Percentiles rank a stretch among this genome's conserved stretches.
Conservation (phyloP, 176 grass and related monocot species). For the Bolboschoenus planiculmis region DNA sequence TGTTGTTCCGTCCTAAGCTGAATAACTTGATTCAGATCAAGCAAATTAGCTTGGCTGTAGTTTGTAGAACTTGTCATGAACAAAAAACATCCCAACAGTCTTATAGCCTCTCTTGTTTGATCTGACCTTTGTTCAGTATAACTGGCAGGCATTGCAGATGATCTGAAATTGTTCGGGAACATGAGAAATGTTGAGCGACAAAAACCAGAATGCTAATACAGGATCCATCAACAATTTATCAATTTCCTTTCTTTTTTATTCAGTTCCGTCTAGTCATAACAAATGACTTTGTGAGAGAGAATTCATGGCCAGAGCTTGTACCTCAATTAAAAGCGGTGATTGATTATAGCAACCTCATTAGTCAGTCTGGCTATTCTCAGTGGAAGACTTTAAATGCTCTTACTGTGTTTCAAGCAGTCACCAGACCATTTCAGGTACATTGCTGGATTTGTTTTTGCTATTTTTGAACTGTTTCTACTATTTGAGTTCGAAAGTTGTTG, state of each 20-base stretch:
- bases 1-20: too few species aligned
- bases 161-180: too few species aligned
- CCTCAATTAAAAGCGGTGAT: conserved; percentile 64
- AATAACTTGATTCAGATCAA: too few species aligned
- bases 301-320: conserved; percentile 76
- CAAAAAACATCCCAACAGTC: too few species aligned
- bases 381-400: conserved; percentile 85
- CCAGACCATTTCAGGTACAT: conserved; percentile 75
- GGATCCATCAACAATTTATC: too few species aligned
- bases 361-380: conserved; percentile 40
- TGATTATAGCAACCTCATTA: conserved; percentile 54
- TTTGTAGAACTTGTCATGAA: too few species aligned
- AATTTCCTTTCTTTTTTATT: conserved; percentile 20
- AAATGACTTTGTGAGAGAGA: conserved; percentile 76
- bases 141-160: too few species aligned
- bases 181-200: too few species aligned
- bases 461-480: neutral
- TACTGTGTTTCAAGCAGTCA: conserved; percentile 52
- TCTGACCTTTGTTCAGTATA: too few species aligned
- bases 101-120: too few species aligned
- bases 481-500: neutral
- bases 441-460: neutral
- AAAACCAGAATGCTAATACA: too few species aligned
- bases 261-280: conserved; percentile 51
- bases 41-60: too few species aligned